These are phyloP conservation scores for Ceratobasidium sp. DNA, from an alignment of 1,284 basidiomycete genomes.

Conservation along the genomic window DNA sequence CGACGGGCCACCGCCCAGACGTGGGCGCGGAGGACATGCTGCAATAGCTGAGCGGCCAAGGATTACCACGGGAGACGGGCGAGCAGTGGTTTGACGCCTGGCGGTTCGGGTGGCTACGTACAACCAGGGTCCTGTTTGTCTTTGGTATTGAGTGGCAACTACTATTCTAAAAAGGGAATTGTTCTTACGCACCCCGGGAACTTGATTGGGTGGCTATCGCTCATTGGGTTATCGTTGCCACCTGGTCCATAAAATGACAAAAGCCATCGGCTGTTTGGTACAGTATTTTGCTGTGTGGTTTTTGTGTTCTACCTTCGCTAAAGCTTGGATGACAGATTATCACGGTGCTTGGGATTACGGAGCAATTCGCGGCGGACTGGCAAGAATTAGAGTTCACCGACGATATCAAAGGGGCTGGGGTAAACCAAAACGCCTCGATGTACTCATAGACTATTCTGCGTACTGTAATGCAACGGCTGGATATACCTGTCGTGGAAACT, in stretches of 20 bases:
- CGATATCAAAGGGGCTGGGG: slow-evolving; percentile 15
- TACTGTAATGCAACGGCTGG: no score
- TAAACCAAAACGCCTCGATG: slow-evolving; percentile 1
- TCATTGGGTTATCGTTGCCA: background rate
- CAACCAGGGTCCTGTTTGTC: background rate
- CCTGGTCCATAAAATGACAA: background rate
- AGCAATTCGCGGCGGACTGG: slow-evolving; percentile 68
- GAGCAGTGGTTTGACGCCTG: background rate
- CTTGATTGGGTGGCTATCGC: background rate
- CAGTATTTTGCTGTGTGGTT: background rate
- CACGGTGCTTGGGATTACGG: slow-evolving; percentile 71
- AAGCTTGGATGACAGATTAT: slow-evolving; percentile 60
- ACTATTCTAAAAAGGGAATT: background rate
- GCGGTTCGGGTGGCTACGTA: slow-evolving; percentile 19
- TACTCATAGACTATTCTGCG: background rate
- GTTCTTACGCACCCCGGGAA: background rate
- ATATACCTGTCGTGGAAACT: no score
- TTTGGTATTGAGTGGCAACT: slow-evolving; percentile 9
- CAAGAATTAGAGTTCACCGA: slow-evolving; percentile 34
- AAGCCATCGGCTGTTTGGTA: no score
- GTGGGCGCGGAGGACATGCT: slow-evolving; percentile 8
- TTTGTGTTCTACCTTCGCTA: slow-evolving; percentile 56
- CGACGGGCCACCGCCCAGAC: slow-evolving; percentile 26
- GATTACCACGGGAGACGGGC: background rate
- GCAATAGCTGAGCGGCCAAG: background rate